A percentile compares a stretch with the other conserved stretches of the same genome.
Conservation (phyloP, 345 rosid species). For the Garcia nutans region DNA sequence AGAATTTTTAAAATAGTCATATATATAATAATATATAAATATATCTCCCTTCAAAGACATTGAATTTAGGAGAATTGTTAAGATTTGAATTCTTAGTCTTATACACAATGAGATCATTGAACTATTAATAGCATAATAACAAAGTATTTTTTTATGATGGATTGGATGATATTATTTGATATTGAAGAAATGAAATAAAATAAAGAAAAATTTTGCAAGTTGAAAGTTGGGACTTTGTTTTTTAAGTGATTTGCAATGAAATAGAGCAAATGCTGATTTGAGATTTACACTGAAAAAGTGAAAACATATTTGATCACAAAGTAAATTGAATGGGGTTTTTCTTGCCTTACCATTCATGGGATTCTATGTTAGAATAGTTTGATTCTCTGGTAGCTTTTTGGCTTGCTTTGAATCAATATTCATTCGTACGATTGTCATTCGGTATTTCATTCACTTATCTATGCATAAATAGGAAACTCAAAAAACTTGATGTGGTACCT, state of each 20-base stretch:
- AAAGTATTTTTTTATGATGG: no score
- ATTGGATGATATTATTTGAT: no score
- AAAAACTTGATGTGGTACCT: background rate
- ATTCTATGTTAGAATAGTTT: slow-evolving; percentile 19
- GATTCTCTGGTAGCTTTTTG: slow-evolving; percentile 8
- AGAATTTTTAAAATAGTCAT: no score
- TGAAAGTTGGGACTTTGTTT: no score
- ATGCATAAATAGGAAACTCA: background rate
- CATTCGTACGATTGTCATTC: background rate
- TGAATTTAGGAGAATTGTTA: no score
- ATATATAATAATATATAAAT: no score
- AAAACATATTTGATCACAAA: background rate
- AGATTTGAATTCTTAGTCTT: no score
- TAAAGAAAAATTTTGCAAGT: no score
- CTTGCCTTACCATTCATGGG: slow-evolving; percentile 11
- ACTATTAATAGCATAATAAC: no score
- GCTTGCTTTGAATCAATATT: slow-evolving; percentile 14
- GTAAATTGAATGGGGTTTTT: slow-evolving; percentile 9
- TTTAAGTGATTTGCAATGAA: background rate
- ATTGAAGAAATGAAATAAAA: no score
- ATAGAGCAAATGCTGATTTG: slow-evolving; percentile 11
- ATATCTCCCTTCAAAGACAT: no score
- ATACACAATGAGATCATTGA: no score
- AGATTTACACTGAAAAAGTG: background rate
- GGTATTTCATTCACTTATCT: background rate